Conservation (phyloP, 345 rosid genomes). For the Camelina sativa region DNA sequence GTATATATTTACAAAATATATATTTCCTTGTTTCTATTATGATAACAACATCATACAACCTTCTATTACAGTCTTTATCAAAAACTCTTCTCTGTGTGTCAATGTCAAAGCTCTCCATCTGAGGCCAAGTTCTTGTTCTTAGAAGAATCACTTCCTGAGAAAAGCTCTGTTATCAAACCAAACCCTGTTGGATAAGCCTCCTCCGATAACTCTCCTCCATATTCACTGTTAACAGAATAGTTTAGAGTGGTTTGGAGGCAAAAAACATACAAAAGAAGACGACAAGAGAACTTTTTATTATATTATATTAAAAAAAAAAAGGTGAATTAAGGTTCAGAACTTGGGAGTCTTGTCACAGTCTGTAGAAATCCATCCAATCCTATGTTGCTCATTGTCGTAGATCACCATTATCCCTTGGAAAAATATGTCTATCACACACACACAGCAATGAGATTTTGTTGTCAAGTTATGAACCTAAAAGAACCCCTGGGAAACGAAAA, state of each 20-base stretch:
- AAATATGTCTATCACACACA: constrained; percentile 52
- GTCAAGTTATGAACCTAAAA: constrained; percentile 18
- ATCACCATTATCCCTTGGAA: constrained; percentile 70
- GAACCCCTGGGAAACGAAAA: background rate
- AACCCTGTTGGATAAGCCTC: constrained; percentile 51
- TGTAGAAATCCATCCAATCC: constrained; percentile 70
- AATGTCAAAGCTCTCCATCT: constrained; percentile 40
- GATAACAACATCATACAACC: constrained; percentile 31
- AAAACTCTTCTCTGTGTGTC: constrained; percentile 12
- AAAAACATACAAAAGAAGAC: background rate
- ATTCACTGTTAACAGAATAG: constrained; percentile 50
- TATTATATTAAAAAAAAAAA: background rate
- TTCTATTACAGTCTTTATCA: background rate
- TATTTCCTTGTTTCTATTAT: constrained; percentile 25
- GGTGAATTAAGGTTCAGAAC: constrained; percentile 52
- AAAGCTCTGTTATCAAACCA: constrained; percentile 46
- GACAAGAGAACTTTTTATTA: constrained; percentile 27
- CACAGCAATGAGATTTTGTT: constrained; percentile 22
- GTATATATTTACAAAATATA: constrained; percentile 15
- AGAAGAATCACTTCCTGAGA: constrained; percentile 34
- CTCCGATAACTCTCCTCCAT: constrained; percentile 45
- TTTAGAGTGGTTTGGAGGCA: background rate
- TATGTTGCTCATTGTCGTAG: constrained; percentile 78
- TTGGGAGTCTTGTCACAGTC: constrained; percentile 64
- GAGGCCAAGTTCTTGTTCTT: constrained; percentile 30